Evolutionary conservation across 352 stramenopile species (phyloP), one percentile per base, ranked within the genome.

Genomic region (Saprolegnia parasitica): DNA sequence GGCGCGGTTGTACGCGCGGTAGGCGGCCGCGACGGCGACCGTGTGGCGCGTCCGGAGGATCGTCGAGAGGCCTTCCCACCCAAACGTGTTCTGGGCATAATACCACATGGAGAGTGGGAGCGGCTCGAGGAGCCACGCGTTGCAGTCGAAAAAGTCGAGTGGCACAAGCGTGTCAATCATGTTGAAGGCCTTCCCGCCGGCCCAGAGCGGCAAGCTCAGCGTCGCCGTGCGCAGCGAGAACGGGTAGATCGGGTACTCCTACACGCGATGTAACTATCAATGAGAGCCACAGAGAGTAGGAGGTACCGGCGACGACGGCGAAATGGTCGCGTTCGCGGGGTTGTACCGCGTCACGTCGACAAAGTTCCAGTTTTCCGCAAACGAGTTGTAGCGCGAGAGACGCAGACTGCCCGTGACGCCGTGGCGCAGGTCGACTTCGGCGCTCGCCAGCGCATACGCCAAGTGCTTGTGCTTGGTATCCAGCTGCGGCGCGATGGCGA

Each of bases 321-420:
- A 54, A 0, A 76, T 73, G 0, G 55, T 75, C 56, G 84, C 77
- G n/a, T 78, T 79, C 70, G 83, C 88, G 5, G 84, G 86, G 46
- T 95, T 93, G 74, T 86, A 76, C 66, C 87, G 80, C 54, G 90
- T 78, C 50, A 93, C 82, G 58, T 95, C 86, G 4, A 83, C 84
- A 68, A 93, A 91, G 62, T 95, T 84, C 86, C 86, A 95, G 75
- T 95, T 93, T 67, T 93, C 84, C 64, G 90, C 92, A 4, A 86
- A 84, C 55, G 84, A 95, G 23, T 81, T 75, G 62, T 93, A 95
- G 65, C 89, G 77, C 65, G 90, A 83, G 9, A 95, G 76, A 61
- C 77, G 91, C 4, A 95, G 71, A n/a, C 81, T 80, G 35, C 86
- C 82, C 0, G 83, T 84, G 23, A 93, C 84, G 24, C 83, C 84